Evolutionary conservation across 257 asterid species (phyloP).

Genomic region (Solanum chilense): DNA sequence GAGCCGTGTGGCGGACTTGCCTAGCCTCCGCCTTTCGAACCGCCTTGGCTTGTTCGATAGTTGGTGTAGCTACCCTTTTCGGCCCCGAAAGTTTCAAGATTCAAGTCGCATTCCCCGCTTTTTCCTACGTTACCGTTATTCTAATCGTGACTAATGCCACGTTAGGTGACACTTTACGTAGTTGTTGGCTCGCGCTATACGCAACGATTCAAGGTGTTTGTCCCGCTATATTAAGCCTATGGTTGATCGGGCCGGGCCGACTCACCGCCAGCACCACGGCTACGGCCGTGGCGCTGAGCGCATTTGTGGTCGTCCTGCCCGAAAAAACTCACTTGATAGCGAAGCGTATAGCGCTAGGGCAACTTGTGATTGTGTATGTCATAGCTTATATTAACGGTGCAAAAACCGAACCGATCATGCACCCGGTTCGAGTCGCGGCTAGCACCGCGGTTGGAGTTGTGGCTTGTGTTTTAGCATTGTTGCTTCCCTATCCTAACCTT

Average conservation of each 20-base stretch:
- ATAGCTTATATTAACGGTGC: constrained; percentile 46
- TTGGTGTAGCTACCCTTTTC: constrained; percentile 51
- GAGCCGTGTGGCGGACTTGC: constrained; percentile 45
- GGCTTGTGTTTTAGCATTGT: constrained; percentile 58
- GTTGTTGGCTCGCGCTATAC: constrained; percentile 56
- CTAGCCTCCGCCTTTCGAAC: constrained; percentile 68
- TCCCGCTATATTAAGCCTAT: constrained; percentile 46
- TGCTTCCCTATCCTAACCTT: constrained; percentile 57
- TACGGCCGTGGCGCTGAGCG: constrained; percentile 32
- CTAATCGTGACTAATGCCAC: constrained; percentile 58
- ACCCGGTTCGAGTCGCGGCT: constrained; percentile 57
- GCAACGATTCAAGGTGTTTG: constrained; percentile 43
- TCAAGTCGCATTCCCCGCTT: constrained; percentile 56
- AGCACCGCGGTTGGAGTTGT: constrained; percentile 74
- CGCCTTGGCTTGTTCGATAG: constrained; percentile 70
- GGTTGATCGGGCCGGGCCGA: constrained; percentile 50
- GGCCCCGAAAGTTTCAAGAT: constrained; percentile 38
- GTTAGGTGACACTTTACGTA: constrained; percentile 54
- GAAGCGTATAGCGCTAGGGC: constrained; percentile 78
- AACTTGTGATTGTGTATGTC: constrained; percentile 60
- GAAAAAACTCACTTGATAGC: constrained; percentile 50
- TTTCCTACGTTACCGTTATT: constrained; percentile 65
- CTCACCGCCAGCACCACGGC: constrained; percentile 41
- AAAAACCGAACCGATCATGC: constrained; percentile 41
- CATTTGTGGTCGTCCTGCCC: constrained; percentile 53